Conservation (phyloP, 31 red algal species). For the Asparagopsis taxiformis region DNA sequence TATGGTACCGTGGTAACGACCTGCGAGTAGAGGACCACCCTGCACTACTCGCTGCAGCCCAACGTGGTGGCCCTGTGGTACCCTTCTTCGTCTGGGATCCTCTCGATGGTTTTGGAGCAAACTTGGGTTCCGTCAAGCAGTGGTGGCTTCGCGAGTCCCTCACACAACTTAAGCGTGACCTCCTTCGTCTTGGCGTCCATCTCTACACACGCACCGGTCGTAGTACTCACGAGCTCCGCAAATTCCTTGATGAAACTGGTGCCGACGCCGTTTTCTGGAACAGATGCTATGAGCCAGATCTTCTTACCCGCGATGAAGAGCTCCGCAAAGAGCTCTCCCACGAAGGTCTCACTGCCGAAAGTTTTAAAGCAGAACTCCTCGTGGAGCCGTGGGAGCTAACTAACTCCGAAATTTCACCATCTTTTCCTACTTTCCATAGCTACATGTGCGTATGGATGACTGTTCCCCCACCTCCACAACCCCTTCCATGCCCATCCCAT, state of each 20-base stretch:
- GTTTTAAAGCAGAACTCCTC: constrained; percentile 96
- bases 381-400: constrained; percentile 99
- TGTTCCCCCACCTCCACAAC: constrained; percentile 89
- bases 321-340: constrained; percentile 63
- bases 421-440: constrained; percentile 70
- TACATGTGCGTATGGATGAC: constrained; percentile 99
- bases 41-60: constrained; percentile 87
- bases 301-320: constrained; percentile 79
- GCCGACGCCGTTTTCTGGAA: constrained; percentile 99
- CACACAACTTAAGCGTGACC: constrained; percentile 44
- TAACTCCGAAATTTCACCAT: constrained; percentile 29
- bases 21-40: constrained; percentile 94
- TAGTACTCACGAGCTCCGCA: constrained; percentile 62
- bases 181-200: constrained; percentile 78
- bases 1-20: constrained; percentile 98
- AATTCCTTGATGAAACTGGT: constrained; percentile 58
- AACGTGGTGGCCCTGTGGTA: constrained; percentile 79
- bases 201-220: constrained; percentile 67
- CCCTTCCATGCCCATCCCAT: constrained; percentile 62
- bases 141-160: constrained; percentile 95
- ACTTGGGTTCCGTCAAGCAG: constrained; percentile 51
- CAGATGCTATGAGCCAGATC: constrained; percentile 91
- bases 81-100: constrained; percentile 92
- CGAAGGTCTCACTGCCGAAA: constrained; percentile 73
- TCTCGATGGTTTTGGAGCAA: constrained; percentile 45